phyloP scores from a whole-genome alignment of 1,284 basidiomycete species.

The Pseudozyma pruni region DNA sequence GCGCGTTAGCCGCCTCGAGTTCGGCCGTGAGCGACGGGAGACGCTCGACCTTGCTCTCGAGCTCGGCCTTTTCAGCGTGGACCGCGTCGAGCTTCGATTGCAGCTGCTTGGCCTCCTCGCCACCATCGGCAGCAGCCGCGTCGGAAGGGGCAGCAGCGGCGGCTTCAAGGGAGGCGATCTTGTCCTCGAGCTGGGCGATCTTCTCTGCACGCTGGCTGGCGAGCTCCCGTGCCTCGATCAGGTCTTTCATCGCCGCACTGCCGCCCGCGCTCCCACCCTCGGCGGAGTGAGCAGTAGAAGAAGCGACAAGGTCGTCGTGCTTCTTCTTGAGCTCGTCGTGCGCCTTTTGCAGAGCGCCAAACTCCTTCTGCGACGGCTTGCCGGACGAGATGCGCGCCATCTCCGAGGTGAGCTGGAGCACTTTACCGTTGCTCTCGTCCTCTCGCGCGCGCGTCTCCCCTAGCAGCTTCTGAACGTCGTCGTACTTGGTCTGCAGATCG shows the following conservation, averaged over 20 bases:
- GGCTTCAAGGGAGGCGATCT: constrained; percentile 8
- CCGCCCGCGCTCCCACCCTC: not conserved
- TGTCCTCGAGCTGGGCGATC: constrained; percentile 23
- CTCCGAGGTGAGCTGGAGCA: constrained; percentile 36
- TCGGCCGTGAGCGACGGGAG: not conserved
- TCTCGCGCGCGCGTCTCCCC: constrained; percentile 14
- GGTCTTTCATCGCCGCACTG: constrained; percentile 22
- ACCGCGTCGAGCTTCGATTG: constrained; percentile 11
- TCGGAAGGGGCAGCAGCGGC: not conserved
- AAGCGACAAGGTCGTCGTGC: constrained; percentile 14
- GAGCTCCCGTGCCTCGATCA: constrained; percentile 20
- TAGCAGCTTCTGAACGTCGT: constrained; percentile 15
- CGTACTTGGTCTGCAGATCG: constrained; percentile 19
- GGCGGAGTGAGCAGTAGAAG: not conserved
- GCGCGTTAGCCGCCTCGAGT: constrained; percentile 3
- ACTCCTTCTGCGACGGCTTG: constrained; percentile 25
- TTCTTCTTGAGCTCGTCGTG: constrained; percentile 43
- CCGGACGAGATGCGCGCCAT: constrained; percentile 30
- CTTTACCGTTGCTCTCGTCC: constrained; percentile 25
- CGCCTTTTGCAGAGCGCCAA: constrained; percentile 28
- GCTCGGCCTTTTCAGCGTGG: constrained; percentile 7
- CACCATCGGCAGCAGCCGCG: not conserved
- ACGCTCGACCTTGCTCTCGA: constrained; percentile 7
- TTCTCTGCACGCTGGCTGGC: constrained; percentile 6
- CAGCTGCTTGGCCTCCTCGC: constrained; percentile 1